Conservation (phyloP, 179 eudicot genomes). For the Sideroxylon spinosum region DNA sequence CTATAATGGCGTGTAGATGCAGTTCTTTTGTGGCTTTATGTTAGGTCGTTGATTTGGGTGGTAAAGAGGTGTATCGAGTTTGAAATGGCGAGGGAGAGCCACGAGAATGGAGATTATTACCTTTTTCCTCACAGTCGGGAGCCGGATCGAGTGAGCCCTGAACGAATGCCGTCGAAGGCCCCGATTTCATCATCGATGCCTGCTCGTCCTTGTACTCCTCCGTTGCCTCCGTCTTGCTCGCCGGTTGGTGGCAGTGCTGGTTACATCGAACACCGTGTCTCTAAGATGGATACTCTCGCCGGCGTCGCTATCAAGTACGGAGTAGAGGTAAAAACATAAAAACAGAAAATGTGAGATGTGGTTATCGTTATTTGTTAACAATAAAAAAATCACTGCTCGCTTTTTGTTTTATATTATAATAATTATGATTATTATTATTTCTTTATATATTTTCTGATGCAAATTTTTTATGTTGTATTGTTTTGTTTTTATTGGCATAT, state of each 20-base stretch:
- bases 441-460: too few species aligned
- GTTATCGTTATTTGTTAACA: too few species aligned
- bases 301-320: conserved; percentile 89
- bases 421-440: too few species aligned
- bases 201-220: conserved; percentile 5
- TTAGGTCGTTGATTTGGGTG: too few species aligned
- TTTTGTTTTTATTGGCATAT: too few species aligned
- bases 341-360: neutral
- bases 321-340: conserved; percentile 56
- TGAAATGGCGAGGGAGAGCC: conserved; percentile 16
- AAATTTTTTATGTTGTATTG: too few species aligned
- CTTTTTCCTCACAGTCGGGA: neutral
- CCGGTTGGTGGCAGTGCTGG: neutral
- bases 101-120: neutral
- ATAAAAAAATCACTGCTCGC: too few species aligned
- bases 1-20: too few species aligned
- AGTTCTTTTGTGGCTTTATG: too few species aligned
- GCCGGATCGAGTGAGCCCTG: conserved; percentile 6
- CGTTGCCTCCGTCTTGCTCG: conserved; percentile 21
- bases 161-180: conserved; percentile 17
- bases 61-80: neutral
- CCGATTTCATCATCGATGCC: conserved; percentile 16
- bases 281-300: conserved; percentile 74
- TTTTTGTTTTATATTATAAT: too few species aligned
- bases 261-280: conserved; percentile 60